Evolutionary conservation across 169 alveolate genomes (phyloP).

Genomic region (Eimeria sp.): DNA sequence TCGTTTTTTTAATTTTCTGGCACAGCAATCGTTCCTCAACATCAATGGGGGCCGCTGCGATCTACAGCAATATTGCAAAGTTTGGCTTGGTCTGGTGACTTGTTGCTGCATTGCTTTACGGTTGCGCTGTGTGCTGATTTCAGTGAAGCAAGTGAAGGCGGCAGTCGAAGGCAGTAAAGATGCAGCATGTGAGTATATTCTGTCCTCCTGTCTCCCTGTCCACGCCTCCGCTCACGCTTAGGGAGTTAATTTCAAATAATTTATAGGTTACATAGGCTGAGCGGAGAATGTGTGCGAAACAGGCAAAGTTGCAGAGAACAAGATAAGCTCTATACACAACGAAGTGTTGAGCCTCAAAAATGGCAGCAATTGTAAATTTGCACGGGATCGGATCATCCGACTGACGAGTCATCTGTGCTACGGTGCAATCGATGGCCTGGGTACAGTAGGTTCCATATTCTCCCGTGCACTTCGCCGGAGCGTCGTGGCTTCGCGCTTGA

Average conservation of each 20-base stretch:
- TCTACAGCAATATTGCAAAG: neutral
- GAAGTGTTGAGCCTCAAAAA: constrained; percentile 13
- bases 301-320: constrained; percentile 13
- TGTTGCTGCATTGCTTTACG: neutral
- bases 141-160: constrained; percentile 21
- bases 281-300: constrained; percentile 16
- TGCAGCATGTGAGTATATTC: constrained; percentile 10
- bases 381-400: constrained; percentile 40
- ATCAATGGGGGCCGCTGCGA: neutral
- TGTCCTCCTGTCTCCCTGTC: neutral
- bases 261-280: neutral
- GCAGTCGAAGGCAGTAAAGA: constrained; percentile 11
- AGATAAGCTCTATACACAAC: neutral
- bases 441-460: neutral
- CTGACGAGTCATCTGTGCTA: constrained; percentile 20
- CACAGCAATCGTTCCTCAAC: neutral
- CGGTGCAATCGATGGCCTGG: constrained; percentile 19
- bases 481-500: neutral
- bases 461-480: neutral
- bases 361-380: constrained; percentile 47
- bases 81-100: neutral
- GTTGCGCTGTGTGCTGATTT: neutral
- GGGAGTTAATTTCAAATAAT: neutral
- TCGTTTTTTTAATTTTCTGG: neutral
- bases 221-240: neutral